Evolutionary conservation across 2,329 filamentous ascomycete species (phyloP).

Genomic region (Sclerotinia subarctica): DNA sequence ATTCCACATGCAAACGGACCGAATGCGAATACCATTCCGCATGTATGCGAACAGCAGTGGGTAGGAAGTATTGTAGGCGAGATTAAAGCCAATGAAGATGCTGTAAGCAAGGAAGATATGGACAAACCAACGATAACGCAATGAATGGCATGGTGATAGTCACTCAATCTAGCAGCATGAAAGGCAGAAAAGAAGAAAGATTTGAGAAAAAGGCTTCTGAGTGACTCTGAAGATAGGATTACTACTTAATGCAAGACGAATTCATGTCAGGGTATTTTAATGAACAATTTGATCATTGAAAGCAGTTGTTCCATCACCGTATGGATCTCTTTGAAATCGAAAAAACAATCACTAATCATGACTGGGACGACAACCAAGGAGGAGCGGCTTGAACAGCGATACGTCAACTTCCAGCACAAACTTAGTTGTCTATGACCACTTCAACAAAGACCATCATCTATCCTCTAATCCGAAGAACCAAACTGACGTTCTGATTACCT

Average conservation of each 20-base stretch:
- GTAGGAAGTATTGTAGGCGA: constrained; percentile 32
- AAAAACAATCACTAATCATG: neutral
- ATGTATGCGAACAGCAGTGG: constrained; percentile 22
- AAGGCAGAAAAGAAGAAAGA: neutral
- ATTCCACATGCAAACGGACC: neutral
- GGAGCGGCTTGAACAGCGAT: neutral
- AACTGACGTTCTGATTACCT: neutral
- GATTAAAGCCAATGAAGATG: constrained; percentile 15
- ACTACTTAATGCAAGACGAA: neutral
- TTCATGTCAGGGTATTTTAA: neutral
- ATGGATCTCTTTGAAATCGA: neutral
- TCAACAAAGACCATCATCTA: neutral
- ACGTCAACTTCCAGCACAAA: neutral
- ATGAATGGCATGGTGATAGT: neutral
- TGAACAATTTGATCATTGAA: neutral
- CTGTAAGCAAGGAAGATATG: neutral
- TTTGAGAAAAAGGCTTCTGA: neutral
- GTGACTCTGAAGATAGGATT: neutral
- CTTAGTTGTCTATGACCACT: too few relatives aligned
- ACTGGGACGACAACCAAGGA: neutral
- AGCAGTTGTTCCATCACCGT: neutral
- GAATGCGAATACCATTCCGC: neutral
- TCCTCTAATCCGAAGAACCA: neutral
- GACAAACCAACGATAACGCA: neutral
- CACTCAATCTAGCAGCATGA: neutral